Conservation (phyloP, 768 basidiomycete genomes). For the Exsudoporus frostii region DNA sequence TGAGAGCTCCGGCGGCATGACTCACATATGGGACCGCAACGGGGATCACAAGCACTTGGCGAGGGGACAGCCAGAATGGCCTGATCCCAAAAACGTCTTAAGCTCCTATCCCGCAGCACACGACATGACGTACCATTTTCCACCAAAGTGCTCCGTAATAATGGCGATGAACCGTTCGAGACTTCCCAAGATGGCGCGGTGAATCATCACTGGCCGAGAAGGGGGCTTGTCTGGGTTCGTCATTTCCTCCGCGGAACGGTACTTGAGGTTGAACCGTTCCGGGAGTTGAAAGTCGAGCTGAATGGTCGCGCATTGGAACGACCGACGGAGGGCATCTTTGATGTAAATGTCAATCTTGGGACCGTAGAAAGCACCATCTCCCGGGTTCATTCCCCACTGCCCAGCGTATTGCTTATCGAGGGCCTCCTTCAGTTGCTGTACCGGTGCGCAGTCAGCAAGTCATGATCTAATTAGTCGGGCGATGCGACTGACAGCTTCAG, state of each 20-base stretch:
- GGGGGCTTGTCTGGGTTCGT: constrained; percentile 52
- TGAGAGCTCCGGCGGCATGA: constrained; percentile 15
- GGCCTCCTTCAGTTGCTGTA: constrained; percentile 76
- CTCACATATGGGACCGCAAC: constrained; percentile 86
- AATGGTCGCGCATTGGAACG: constrained; percentile 98
- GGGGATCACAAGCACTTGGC: constrained; percentile 92
- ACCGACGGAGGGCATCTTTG: constrained; percentile 84
- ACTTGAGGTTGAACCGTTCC: constrained; percentile 92
- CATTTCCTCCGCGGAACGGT: constrained; percentile 66
- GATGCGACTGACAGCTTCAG: constrained; percentile 62
- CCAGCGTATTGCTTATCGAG: constrained; percentile 85
- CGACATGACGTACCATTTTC: constrained; percentile 73
- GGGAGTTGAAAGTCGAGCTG: constrained; percentile 99
- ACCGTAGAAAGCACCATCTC: constrained; percentile 99
- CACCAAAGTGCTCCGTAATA: constrained; percentile 94
- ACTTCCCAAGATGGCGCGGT: constrained; percentile 92
- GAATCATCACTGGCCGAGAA: constrained; percentile 92
- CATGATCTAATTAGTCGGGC: neutral
- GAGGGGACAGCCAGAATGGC: constrained; percentile 99
- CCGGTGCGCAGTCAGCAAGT: constrained; percentile 5
- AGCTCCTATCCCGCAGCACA: neutral
- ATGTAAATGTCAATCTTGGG: constrained; percentile 99
- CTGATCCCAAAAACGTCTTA: constrained; percentile 35
- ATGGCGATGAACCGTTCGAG: constrained; percentile 96
- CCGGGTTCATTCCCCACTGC: constrained; percentile 90